These are phyloP conservation scores for Boletus insuetus DNA, from an alignment of 768 basidiomycete species.

Conservation along the genomic window DNA sequence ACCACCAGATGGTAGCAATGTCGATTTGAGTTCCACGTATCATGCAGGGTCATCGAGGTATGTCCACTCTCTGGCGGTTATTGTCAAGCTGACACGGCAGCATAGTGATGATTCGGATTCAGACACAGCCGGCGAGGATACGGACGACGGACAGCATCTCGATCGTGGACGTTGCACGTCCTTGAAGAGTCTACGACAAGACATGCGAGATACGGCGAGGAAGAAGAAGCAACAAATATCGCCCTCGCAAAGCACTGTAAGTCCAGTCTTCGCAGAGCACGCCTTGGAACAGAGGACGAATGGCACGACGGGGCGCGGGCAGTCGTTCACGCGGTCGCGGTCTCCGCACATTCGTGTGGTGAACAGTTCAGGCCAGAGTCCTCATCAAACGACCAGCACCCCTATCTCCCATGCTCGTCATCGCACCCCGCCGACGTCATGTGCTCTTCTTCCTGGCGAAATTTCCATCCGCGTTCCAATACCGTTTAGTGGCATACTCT, in stretches of 20 bases:
- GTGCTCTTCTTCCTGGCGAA: constrained; percentile 46
- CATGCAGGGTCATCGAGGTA: constrained; percentile 83
- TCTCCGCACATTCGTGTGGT: constrained; percentile 52
- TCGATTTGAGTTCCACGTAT: constrained; percentile 85
- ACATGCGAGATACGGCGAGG: constrained; percentile 23
- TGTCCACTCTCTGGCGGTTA: constrained; percentile 16
- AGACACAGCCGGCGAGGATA: constrained; percentile 57
- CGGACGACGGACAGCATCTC: constrained; percentile 46
- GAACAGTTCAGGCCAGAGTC: constrained; percentile 33
- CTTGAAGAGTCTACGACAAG: constrained; percentile 28
- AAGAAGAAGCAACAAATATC: constrained; percentile 29
- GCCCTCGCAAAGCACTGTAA: constrained; percentile 25
- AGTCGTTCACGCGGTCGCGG: constrained; percentile 67
- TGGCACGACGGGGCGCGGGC: constrained; percentile 37
- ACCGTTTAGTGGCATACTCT: constrained; percentile 38
- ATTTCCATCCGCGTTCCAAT: constrained; percentile 45
- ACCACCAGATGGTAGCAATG: constrained; percentile 29
- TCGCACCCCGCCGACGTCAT: constrained; percentile 22
- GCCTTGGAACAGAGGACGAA: constrained; percentile 33
- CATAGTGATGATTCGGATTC: constrained; percentile 47
- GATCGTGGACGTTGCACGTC: constrained; percentile 45
- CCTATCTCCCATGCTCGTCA: constrained; percentile 44
- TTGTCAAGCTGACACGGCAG: constrained; percentile 20
- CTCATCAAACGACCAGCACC: constrained; percentile 38
- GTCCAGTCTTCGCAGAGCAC: constrained; percentile 23